A percentile compares a stretch with the other conserved stretches of the same genome.
phyloP scores from a whole-genome alignment of 2,329 filamentous ascomycete species.

The Fusarium anguioides region DNA sequence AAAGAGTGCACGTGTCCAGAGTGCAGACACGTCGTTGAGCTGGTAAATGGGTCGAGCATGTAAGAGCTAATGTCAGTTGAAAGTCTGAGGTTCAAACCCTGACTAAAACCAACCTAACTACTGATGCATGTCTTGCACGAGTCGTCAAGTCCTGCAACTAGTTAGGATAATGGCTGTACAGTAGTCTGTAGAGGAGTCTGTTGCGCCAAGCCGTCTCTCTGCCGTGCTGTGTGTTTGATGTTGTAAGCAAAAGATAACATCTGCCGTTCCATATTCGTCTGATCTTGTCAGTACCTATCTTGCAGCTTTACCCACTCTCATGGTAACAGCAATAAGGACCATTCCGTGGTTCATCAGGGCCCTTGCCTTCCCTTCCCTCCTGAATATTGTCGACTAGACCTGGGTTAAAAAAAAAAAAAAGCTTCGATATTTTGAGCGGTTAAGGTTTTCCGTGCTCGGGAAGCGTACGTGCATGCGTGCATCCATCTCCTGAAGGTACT shows the following conservation, averaged over 20 bases:
- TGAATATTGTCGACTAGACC: neutral
- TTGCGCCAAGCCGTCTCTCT: slow-evolving; percentile 2
- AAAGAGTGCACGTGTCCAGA: slow-evolving; percentile 4
- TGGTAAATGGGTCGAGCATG: neutral
- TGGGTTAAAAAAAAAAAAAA: neutral
- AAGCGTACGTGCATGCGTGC: too few species aligned
- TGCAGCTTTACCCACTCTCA: slow-evolving; percentile 14
- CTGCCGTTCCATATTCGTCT: slow-evolving; percentile 16
- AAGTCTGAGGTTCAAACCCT: neutral
- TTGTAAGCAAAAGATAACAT: slow-evolving; percentile 6
- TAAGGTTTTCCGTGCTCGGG: neutral
- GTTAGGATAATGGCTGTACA: neutral
- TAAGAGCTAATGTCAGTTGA: slow-evolving; percentile 8
- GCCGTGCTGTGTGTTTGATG: neutral
- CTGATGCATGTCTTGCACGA: neutral
- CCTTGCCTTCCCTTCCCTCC: slow-evolving; percentile 10
- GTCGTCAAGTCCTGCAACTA: neutral
- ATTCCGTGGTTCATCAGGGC: slow-evolving; percentile 8
- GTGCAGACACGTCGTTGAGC: neutral
- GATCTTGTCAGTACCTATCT: neutral
- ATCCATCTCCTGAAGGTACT: too few species aligned
- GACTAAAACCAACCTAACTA: neutral
- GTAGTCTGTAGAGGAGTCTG: too few species aligned
- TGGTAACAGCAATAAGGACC: slow-evolving; percentile 8
- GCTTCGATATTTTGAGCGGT: neutral